Base-by-base conservation (phyloP, 2,329 filamentous ascomycete species). In the Colletotrichum chrysophilum region DNA sequence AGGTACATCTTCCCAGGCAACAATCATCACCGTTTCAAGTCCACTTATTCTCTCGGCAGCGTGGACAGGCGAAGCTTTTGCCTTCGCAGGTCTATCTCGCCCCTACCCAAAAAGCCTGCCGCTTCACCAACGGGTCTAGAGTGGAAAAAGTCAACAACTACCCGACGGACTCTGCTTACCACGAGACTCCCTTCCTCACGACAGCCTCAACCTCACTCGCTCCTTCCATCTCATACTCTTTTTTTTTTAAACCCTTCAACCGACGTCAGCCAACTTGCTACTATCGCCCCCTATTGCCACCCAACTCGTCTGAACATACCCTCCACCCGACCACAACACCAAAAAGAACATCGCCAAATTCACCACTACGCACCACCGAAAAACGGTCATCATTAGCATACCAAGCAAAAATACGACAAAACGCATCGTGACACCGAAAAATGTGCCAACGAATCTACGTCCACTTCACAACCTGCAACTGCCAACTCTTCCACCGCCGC, bases 381-480 rank as follows among this genome's bases (percentile, higher is more conserved):
- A 13, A 13, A 48, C 5, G 38, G 43, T n/a, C 43, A 52, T 21
- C n/a, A 7, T 52, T 21, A 52, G 43, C n/a, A 52, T 21, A 52
- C 10, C 43, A 13, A 21, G 43, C 4, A 52, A 52, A 21, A 21
- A 0, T 13, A 52, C n/a, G 43, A 21, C 10, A 13, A 52, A 52
- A 13, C 38, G 0, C 38, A 48, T 48, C 38, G 18, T 12, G 18
- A 18, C 18, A n/a, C n/a, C 12, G 21, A 52, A 48, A 7, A 21
- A 76, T 76, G 75, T 76, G 75, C 32, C 34, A 61, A 28, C 52
- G 56, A 30, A 13, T 71, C 30, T 76, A 75, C 61, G 26, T 30
- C 21, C 43, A 75, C 62, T 76, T 66, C 75, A 56, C 30, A 8
- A 18, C 3, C 32, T 76, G 75, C 32, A 62, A 55, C 38, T 75